Conservation (phyloP, 495 filamentous ascomycete species). For the Hypoxylon rickii region DNA sequence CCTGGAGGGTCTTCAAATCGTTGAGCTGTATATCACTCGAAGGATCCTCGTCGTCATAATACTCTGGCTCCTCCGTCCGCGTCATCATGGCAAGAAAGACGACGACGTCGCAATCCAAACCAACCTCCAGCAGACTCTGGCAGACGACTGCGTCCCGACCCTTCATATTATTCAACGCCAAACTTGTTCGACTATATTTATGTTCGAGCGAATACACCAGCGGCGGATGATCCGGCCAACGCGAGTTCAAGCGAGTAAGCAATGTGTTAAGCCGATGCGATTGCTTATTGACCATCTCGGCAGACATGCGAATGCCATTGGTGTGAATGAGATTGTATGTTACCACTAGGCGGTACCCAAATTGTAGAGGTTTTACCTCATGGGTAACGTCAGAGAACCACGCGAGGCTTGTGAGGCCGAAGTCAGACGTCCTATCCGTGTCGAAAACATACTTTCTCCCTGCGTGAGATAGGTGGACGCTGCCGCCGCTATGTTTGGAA, state of each 20-base stretch:
- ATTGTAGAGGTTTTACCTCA: conserved; percentile 51
- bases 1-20: conserved; percentile 12
- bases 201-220: conserved; percentile 52
- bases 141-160: conserved; percentile 44
- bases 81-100: conserved; percentile 14
- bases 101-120: conserved; percentile 4
- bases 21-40: conserved; percentile 3
- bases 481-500: conserved; percentile 55
- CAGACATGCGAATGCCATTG: conserved; percentile 15
- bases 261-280: not conserved
- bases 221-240: not conserved
- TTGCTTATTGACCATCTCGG: conserved; percentile 27
- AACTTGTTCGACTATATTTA: conserved; percentile 48
- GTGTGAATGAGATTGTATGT: conserved; percentile 57
- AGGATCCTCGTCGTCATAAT: not conserved
- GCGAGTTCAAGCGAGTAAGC: conserved; percentile 7
- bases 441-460: conserved; percentile 42
- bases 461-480: conserved; percentile 49
- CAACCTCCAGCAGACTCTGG: conserved; percentile 7
- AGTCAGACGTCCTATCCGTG: conserved; percentile 41
- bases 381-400: conserved; percentile 60
- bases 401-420: conserved; percentile 46
- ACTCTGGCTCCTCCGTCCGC: too few relatives aligned
- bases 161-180: conserved; percentile 45
- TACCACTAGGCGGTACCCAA: conserved; percentile 54